Conservation (phyloP, 1,284 basidiomycete species). For the Apiotrichum montevideense region DNA sequence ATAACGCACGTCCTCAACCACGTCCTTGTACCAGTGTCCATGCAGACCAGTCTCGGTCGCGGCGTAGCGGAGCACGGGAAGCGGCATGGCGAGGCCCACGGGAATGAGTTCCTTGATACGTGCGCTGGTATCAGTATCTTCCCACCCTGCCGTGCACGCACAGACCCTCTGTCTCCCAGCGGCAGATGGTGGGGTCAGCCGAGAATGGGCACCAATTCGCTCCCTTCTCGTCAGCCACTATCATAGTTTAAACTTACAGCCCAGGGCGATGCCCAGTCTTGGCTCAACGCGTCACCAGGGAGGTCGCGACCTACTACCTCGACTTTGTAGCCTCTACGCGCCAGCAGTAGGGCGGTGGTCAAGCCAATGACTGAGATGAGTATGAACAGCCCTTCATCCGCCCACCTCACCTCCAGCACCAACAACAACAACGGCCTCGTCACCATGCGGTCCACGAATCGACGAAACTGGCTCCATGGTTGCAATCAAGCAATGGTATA, state of each 20-base stretch:
- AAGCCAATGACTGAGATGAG: constrained; percentile 16
- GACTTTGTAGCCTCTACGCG: constrained; percentile 10
- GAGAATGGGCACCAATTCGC: constrained; percentile 16
- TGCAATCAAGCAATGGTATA: neutral
- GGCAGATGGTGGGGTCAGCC: constrained; percentile 5
- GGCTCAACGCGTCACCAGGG: constrained; percentile 7
- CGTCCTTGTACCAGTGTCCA: constrained; percentile 19
- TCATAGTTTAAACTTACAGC: constrained; percentile 6
- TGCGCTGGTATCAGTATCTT: neutral
- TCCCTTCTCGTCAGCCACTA: neutral
- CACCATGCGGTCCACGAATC: neutral
- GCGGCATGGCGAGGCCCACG: constrained; percentile 16
- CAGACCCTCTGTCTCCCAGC: constrained; percentile 18
- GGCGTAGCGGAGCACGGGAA: constrained; percentile 19
- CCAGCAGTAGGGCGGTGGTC: constrained; percentile 18
- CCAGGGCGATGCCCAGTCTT: constrained; percentile 21
- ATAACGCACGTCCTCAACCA: constrained; percentile 7
- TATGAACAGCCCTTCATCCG: neutral
- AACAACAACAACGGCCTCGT: constrained; percentile 13
- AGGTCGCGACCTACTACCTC: constrained; percentile 11
- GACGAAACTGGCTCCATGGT: neutral
- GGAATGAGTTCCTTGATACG: constrained; percentile 17
- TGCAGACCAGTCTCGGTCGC: constrained; percentile 17
- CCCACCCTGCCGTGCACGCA: neutral
- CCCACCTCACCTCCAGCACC: constrained; percentile 14